Evolutionary conservation across 2,329 filamentous ascomycete genomes (phyloP).

Genomic region (Alternaria panax): DNA sequence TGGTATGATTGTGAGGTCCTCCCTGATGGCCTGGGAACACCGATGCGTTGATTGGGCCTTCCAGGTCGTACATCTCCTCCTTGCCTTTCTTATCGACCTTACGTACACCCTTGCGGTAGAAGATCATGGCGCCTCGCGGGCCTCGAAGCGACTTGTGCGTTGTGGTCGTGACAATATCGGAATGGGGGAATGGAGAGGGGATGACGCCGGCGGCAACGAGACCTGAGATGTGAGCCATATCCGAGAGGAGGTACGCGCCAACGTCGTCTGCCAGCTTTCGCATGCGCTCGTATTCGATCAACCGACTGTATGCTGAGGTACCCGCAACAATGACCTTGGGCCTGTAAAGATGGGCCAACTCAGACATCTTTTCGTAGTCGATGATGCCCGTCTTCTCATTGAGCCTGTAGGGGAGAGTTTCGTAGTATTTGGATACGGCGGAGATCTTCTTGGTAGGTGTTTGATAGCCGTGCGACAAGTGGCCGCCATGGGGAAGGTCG

Average conservation of each 20-base stretch:
- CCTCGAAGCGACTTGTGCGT: conserved; percentile 99
- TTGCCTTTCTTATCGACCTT: conserved; percentile 89
- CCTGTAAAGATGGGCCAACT: conserved; percentile 89
- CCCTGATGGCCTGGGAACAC: conserved; percentile 99
- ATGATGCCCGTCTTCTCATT: conserved; percentile 91
- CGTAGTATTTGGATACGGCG: conserved; percentile 97
- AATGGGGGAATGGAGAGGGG: conserved; percentile 88
- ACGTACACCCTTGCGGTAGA: conserved; percentile 97
- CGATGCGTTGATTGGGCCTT: conserved; percentile 96
- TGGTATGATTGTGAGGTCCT: conserved; percentile 99
- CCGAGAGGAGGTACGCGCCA: conserved; percentile 92
- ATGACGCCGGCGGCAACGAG: conserved; percentile 93
- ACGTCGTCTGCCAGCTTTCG: conserved; percentile 93
- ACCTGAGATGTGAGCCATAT: conserved; percentile 99
- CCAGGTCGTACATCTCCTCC: conserved; percentile 92
- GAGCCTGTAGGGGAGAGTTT: conserved; percentile 96
- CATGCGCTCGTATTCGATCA: conserved; percentile 97
- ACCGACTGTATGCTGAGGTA: conserved; percentile 96
- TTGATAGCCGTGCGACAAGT: conserved; percentile 96
- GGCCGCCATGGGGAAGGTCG: conserved; percentile 94
- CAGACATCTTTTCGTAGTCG: conserved; percentile 92
- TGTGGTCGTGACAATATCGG: conserved; percentile 97
- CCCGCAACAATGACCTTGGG: conserved; percentile 96
- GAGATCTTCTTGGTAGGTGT: conserved; percentile 86
- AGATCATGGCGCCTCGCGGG: conserved; percentile 98